Conservation (phyloP, 257 asterid species). For the Jacaranda mimosifolia region DNA sequence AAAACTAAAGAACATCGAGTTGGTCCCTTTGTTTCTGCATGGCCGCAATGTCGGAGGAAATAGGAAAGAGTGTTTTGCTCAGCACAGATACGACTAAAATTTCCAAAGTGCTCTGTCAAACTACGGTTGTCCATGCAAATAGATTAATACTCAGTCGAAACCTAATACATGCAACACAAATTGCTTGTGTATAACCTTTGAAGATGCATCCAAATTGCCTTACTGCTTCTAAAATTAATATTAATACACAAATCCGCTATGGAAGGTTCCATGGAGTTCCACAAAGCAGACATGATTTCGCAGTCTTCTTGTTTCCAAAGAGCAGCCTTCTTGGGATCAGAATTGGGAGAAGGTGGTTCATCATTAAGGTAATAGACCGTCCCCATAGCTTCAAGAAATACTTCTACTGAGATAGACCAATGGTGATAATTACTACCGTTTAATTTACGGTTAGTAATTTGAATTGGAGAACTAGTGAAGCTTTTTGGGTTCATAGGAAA, state of each 20-base stretch:
- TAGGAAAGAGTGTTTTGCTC: background rate
- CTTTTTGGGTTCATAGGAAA: background rate
- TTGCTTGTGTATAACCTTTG: background rate
- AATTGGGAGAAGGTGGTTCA: background rate
- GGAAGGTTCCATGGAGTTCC: background rate
- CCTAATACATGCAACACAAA: background rate
- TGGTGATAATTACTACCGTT: background rate
- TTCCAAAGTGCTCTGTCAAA: background rate
- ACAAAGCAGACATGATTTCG: background rate
- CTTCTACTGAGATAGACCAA: background rate
- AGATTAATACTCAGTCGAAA: background rate
- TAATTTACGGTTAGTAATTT: background rate
- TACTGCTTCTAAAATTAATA: background rate
- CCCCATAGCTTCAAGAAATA: background rate
- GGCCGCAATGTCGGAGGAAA: background rate
- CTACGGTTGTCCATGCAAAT: background rate
- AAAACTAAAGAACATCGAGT: background rate
- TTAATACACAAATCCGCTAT: background rate
- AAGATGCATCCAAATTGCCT: background rate
- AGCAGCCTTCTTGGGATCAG: too few species aligned
- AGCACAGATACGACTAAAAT: background rate
- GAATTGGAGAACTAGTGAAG: background rate
- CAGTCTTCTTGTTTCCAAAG: background rate
- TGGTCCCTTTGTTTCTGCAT: background rate
- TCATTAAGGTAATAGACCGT: background rate